Evolutionary conservation across 1,284 basidiomycete species (phyloP).

Genomic region (Tylopilus sp.): DNA sequence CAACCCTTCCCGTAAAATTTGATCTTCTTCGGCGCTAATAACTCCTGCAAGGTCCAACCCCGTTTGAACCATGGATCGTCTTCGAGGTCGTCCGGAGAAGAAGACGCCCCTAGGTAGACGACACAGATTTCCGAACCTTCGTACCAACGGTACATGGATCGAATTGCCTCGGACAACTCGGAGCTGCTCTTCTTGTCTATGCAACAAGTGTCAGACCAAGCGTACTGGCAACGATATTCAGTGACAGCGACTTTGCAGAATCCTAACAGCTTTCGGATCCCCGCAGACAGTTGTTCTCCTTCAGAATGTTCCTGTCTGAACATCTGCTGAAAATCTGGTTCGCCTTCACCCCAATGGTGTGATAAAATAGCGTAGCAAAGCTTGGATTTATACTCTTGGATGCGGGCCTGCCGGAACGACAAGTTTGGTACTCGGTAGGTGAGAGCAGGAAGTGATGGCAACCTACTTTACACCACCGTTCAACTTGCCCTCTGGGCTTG

Average conservation of each 20-base stretch:
- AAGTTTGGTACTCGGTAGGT: too few relatives aligned
- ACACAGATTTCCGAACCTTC: conserved; percentile 12
- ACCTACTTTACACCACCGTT: background rate
- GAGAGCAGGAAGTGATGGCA: background rate
- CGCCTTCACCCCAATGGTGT: conserved; percentile 1
- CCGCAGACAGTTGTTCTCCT: background rate
- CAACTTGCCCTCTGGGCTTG: too few relatives aligned
- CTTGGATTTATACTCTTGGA: conserved; percentile 1
- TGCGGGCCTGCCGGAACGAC: background rate
- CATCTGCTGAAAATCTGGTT: conserved; percentile 4
- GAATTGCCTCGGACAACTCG: conserved; percentile 18
- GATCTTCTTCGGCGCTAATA: conserved; percentile 17
- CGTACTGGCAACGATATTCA: conserved; percentile 3
- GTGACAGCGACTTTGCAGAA: conserved; percentile 7
- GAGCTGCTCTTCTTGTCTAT: conserved; percentile 18
- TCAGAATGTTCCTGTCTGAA: background rate
- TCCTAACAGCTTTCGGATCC: background rate
- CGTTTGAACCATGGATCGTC: conserved; percentile 14
- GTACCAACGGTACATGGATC: conserved; percentile 23
- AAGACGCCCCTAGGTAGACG: conserved; percentile 4
- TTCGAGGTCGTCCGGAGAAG: conserved; percentile 3
- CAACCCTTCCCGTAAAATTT: conserved; percentile 14
- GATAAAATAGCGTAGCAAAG: conserved; percentile 5
- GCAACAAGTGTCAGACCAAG: conserved; percentile 21
- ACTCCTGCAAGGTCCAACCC: conserved; percentile 12